These are phyloP conservation scores for Colletotrichum zoysiae DNA, from an alignment of 2,329 filamentous ascomycete genomes.

Conservation along the genomic window DNA sequence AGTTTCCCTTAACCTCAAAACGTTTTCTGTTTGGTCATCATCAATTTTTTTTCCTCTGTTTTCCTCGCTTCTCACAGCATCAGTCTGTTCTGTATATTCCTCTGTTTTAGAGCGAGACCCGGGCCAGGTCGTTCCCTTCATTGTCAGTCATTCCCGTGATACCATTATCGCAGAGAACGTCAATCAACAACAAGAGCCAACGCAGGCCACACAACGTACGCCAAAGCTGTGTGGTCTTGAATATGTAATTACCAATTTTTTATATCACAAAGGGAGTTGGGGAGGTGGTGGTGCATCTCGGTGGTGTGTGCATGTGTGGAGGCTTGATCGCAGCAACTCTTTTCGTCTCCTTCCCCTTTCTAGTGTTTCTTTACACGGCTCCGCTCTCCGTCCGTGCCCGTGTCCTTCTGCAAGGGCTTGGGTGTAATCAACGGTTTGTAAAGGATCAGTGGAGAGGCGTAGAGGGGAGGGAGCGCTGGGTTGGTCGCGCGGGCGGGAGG, in stretches of 20 bases:
- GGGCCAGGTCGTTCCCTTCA: constrained; percentile 43
- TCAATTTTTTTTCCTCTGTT: neutral
- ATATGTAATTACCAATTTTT: constrained; percentile 41
- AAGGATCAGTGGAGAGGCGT: constrained; percentile 1
- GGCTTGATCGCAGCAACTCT: neutral
- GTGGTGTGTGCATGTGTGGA: neutral
- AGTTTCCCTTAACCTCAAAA: constrained; percentile 21
- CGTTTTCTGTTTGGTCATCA: constrained; percentile 4
- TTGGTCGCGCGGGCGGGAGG: neutral
- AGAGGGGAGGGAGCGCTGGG: neutral
- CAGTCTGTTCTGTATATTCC: constrained; percentile 43
- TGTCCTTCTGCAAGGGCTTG: neutral
- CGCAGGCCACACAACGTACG: constrained; percentile 7
- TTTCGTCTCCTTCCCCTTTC: neutral
- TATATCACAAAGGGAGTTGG: constrained; percentile 10
- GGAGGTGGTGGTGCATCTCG: constrained; percentile 15
- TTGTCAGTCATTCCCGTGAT: constrained; percentile 43
- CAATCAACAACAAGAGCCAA: constrained; percentile 7
- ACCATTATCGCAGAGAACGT: constrained; percentile 42
- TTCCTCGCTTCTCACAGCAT: constrained; percentile 14
- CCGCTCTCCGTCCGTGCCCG: neutral
- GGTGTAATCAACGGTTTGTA: neutral
- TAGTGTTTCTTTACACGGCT: neutral
- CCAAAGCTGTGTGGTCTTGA: constrained; percentile 28
- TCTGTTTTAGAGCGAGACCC: constrained; percentile 41